Conservation (phyloP, 768 basidiomycete genomes). For the Chalciporus pseudorubinellus region DNA sequence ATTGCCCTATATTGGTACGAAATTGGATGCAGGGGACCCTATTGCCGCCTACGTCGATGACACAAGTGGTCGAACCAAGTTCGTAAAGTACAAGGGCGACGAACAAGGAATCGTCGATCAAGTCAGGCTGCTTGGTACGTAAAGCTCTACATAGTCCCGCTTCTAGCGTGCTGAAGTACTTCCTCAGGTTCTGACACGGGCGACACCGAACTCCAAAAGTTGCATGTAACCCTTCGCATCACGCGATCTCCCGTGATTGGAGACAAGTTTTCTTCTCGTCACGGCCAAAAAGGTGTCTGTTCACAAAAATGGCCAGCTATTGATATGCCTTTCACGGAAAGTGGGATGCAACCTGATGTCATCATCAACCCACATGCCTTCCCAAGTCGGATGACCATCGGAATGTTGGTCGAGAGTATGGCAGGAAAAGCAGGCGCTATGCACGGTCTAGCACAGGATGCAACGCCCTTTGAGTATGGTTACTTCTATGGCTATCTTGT, state of each 20-base stretch:
- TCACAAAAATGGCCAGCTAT: conserved; percentile 98
- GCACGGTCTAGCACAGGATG: conserved; percentile 98
- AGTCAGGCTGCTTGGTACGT: conserved; percentile 83
- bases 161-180: conserved; percentile 1
- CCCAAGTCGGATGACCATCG: conserved; percentile 99
- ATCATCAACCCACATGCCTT: conserved; percentile 99
- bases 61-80: conserved; percentile 73
- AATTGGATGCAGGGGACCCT: conserved; percentile 69
- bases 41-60: conserved; percentile 89
- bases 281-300: conserved; percentile 99
- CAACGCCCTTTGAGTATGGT: conserved; percentile 92
- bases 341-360: conserved; percentile 97
- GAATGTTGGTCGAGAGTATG: conserved; percentile 99
- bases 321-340: conserved; percentile 99
- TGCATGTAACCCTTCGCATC: conserved; percentile 91
- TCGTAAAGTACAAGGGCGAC: conserved; percentile 96
- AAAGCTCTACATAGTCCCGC: background rate
- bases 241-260: conserved; percentile 96
- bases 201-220: conserved; percentile 85
- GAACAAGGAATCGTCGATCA: conserved; percentile 87
- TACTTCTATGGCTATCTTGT: conserved; percentile 3
- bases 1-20: conserved; percentile 72
- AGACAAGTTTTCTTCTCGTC: conserved; percentile 98
- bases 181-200: conserved; percentile 78
- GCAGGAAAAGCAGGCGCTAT: conserved; percentile 99